These are phyloP conservation scores for Zelonia costaricensis DNA, from an alignment of 208 protist species.

Conservation along the genomic window DNA sequence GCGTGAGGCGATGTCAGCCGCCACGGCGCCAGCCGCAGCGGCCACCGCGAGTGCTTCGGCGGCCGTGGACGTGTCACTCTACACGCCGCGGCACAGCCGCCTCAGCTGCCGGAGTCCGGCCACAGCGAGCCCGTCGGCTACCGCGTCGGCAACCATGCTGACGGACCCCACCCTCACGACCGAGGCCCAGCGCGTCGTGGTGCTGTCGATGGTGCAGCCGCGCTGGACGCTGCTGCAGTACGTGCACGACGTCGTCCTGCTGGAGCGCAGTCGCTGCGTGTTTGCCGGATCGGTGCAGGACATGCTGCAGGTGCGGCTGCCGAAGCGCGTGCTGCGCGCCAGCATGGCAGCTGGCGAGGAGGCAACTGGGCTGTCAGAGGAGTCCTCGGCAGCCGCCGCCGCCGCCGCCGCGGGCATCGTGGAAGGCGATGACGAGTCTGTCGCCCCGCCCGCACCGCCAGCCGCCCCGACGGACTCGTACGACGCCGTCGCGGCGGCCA, in stretches of 20 bases:
- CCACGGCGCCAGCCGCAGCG: conserved; percentile 1
- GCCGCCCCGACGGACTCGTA: conserved; percentile 14
- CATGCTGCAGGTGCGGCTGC: conserved; percentile 34
- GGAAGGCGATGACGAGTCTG: too few species aligned
- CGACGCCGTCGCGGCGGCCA: conserved; percentile 23
- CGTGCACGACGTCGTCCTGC: conserved; percentile 63
- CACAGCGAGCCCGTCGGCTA: not conserved
- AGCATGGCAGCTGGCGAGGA: not conserved
- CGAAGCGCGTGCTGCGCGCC: conserved; percentile 2
- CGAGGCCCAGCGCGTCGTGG: conserved; percentile 33
- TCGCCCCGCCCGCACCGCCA: not conserved
- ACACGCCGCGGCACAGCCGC: conserved; percentile 26
- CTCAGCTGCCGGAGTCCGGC: not conserved
- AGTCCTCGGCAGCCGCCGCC: not conserved
- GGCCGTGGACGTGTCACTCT: not conserved
- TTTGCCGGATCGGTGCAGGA: conserved; percentile 44
- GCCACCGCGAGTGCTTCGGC: not conserved
- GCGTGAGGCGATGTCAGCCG: conserved; percentile 18
- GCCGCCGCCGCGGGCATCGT: not conserved
- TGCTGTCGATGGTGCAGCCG: conserved; percentile 58
- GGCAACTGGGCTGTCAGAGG: not conserved
- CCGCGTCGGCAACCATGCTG: too few species aligned
- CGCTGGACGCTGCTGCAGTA: conserved; percentile 63
- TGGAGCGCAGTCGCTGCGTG: conserved; percentile 42
- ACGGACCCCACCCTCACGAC: too few species aligned